Percentiles rank a stretch among this genome's conserved stretches.
Evolutionary conservation across 2,329 filamentous ascomycete genomes (phyloP).

Genomic region (Aspergillus intermedius): DNA sequence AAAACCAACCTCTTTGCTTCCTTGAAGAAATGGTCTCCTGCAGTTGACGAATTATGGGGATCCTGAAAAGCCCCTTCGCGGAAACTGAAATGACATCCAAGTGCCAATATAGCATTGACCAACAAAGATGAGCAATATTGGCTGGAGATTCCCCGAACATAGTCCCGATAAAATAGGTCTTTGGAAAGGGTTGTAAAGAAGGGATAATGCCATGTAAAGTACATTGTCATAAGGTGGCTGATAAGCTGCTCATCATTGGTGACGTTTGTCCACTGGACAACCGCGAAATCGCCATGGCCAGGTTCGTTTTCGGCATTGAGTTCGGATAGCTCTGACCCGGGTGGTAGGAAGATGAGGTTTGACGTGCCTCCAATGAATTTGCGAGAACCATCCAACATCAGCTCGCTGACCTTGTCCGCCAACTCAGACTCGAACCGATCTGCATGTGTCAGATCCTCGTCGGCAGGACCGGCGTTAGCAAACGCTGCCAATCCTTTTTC

Average conservation of each 20-base stretch:
- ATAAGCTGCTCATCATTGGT: slow-evolving; percentile 73
- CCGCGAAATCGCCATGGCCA: slow-evolving; percentile 54
- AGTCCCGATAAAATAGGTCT: slow-evolving; percentile 79
- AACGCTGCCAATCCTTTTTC: slow-evolving; percentile 44
- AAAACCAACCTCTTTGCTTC: slow-evolving; percentile 86
- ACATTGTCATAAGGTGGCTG: slow-evolving; percentile 88
- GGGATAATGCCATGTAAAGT: slow-evolving; percentile 96
- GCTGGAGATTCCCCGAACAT: slow-evolving; percentile 61
- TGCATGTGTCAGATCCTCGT: slow-evolving; percentile 37
- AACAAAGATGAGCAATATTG: slow-evolving; percentile 82
- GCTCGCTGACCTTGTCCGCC: slow-evolving; percentile 86
- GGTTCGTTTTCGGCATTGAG: slow-evolving; percentile 37
- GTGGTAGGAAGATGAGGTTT: slow-evolving; percentile 74
- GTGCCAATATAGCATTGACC: slow-evolving; percentile 87
- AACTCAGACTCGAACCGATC: slow-evolving; percentile 67
- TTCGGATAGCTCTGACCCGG: slow-evolving; percentile 42
- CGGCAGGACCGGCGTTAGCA: slow-evolving; percentile 23
- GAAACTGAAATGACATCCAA: slow-evolving; percentile 89
- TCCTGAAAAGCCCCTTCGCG: slow-evolving; percentile 64
- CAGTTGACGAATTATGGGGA: slow-evolving; percentile 70
- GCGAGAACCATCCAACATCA: slow-evolving; percentile 77
- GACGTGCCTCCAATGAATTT: slow-evolving; percentile 93
- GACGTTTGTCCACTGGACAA: slow-evolving; percentile 81
- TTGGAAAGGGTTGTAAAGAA: slow-evolving; percentile 92
- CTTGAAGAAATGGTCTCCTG: slow-evolving; percentile 91